A percentile compares a stretch with the other conserved stretches of the same genome.
These are phyloP conservation scores for Pseudogymnoascus sp. DNA, from an alignment of 2,329 filamentous ascomycete species.

Conservation along the genomic window DNA sequence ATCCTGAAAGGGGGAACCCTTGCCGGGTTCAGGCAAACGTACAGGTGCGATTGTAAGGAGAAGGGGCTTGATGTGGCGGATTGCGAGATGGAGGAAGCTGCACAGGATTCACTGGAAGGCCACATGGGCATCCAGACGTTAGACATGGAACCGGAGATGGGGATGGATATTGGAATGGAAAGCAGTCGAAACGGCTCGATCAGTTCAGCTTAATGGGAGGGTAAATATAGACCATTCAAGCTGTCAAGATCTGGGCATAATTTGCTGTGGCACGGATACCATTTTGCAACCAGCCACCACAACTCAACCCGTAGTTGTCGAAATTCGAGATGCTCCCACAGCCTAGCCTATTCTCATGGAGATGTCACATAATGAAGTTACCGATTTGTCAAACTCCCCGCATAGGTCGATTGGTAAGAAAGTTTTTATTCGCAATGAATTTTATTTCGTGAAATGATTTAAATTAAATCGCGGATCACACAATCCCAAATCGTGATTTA, in stretches of 20 bases:
- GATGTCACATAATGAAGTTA: neutral
- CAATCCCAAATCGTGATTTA: neutral
- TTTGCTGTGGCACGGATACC: neutral
- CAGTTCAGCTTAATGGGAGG: neutral
- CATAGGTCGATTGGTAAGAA: neutral
- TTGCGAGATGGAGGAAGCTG: neutral
- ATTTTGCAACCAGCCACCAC: neutral
- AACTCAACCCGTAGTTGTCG: neutral
- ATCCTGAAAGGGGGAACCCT: slow-evolving; percentile 38
- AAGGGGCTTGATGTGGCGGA: slow-evolving; percentile 16
- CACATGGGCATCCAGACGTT: neutral
- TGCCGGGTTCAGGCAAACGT: slow-evolving; percentile 52
- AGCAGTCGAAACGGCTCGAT: neutral
- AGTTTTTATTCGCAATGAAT: neutral
- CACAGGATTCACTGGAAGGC: neutral
- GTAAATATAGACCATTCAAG: neutral
- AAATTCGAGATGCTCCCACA: neutral
- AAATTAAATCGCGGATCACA: neutral
- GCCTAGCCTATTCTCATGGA: neutral
- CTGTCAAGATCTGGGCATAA: neutral
- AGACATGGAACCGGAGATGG: neutral
- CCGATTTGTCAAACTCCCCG: neutral
- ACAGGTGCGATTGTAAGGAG: slow-evolving; percentile 54
- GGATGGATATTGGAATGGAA: neutral
- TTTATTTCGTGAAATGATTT: neutral